phyloP scores from a whole-genome alignment of 495 filamentous ascomycete species.

The Penicillium bialowiezense region DNA sequence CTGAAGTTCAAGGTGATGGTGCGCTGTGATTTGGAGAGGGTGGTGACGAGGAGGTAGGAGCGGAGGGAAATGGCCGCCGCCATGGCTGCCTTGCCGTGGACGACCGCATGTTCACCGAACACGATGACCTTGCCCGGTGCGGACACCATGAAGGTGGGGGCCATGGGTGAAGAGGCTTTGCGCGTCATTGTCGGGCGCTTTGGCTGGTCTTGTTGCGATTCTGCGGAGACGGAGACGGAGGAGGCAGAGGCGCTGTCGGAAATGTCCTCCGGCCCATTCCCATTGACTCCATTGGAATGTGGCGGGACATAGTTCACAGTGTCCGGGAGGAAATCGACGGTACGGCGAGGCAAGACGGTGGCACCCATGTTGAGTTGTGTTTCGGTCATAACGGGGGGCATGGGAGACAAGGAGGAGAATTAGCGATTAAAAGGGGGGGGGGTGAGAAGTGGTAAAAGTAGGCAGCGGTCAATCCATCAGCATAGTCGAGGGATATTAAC shows the following conservation, averaged over 20 bases:
- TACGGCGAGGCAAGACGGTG: conserved; percentile 1
- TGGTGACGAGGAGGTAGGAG: conserved; percentile 91
- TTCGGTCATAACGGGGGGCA: conserved; percentile 5
- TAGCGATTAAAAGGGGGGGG: neutral
- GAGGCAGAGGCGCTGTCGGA: conserved; percentile 24
- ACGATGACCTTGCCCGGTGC: conserved; percentile 97
- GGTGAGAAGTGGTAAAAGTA: neutral
- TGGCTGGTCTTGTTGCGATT: conserved; percentile 14
- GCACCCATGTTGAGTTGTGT: neutral
- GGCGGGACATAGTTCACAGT: conserved; percentile 1
- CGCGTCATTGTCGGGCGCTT: conserved; percentile 32
- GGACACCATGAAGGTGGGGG: conserved; percentile 95
- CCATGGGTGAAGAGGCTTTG: conserved; percentile 51
- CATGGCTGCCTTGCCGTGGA: conserved; percentile 93
- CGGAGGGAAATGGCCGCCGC: conserved; percentile 91
- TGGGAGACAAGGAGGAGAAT: conserved; percentile 1
- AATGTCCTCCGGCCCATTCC: conserved; percentile 15
- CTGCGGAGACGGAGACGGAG: conserved; percentile 27
- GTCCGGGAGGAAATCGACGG: neutral
- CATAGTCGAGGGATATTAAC: neutral
- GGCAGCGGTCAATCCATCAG: neutral
- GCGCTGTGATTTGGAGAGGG: conserved; percentile 78
- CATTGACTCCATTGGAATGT: conserved; percentile 2
- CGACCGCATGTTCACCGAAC: conserved; percentile 94
- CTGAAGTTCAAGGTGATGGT: conserved; percentile 84